phyloP scores from a whole-genome alignment of 23 red algal species.

The Pyropia haitanensis region DNA sequence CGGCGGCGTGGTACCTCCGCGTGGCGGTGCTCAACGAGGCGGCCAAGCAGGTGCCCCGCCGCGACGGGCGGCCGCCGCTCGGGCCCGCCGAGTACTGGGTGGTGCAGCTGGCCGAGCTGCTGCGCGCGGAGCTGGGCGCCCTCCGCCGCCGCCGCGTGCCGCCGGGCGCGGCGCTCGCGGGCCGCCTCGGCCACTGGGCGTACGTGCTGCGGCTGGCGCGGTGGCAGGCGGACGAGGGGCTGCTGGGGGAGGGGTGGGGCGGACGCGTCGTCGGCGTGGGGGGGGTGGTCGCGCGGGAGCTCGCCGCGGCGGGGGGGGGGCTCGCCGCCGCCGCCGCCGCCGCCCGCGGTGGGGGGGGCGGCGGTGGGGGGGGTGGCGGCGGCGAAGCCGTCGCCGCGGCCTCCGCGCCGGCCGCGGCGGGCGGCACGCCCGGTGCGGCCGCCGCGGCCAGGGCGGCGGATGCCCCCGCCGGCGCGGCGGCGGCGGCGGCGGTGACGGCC shows the following conservation, averaged over 20 bases:
- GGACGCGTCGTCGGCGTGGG: no score
- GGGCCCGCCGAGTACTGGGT: conserved; percentile 30
- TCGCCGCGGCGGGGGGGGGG: no score
- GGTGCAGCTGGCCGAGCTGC: conserved; percentile 24
- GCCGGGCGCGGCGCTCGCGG: neutral
- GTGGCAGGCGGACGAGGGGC: conserved; percentile 63
- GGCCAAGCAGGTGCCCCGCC: conserved; percentile 26
- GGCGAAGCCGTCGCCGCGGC: no score
- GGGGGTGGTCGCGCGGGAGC: no score
- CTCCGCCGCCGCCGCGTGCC: conserved; percentile 17
- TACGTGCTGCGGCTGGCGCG: conserved; percentile 47
- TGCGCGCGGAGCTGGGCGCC: conserved; percentile 38
- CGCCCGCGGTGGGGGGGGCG: no score
- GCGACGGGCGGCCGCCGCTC: conserved; percentile 34
- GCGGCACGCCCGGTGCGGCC: no score
- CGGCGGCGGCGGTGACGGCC: no score
- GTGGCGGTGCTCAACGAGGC: conserved; percentile 63
- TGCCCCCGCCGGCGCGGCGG: no score
- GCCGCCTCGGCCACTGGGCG: conserved; percentile 33
- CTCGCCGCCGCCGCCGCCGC: no score
- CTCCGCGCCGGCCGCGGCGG: no score
- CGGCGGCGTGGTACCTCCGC: conserved; percentile 56
- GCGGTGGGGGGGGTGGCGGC: no score
- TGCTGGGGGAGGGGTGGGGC: conserved; percentile 5
- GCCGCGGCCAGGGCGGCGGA: no score